phyloP scores from a whole-genome alignment of 2,329 filamentous ascomycete species.

The Didymella lethalis region DNA sequence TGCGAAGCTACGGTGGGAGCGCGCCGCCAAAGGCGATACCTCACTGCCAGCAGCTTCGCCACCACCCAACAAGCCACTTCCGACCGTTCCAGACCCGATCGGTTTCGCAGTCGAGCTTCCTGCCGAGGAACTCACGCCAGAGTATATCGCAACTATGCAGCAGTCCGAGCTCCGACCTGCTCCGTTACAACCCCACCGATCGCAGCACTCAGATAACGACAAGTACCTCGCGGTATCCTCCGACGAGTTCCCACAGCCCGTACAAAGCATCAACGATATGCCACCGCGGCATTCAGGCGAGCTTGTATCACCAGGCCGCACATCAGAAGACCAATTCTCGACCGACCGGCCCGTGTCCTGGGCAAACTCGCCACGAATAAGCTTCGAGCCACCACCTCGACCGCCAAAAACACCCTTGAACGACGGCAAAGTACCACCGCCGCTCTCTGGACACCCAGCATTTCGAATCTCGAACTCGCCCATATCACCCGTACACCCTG shows the following conservation, averaged over 20 bases:
- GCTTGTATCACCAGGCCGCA: slow-evolving; percentile 64
- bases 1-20: slow-evolving; percentile 73
- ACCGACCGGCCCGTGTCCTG: slow-evolving; percentile 32
- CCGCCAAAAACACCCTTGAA: slow-evolving; percentile 53
- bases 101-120: slow-evolving; percentile 66
- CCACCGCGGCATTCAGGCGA: slow-evolving; percentile 62
- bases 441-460: slow-evolving; percentile 20
- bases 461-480: slow-evolving; percentile 12
- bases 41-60: slow-evolving; percentile 32
- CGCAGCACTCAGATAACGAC: slow-evolving; percentile 52
- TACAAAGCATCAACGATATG: slow-evolving; percentile 41
- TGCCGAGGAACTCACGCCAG: slow-evolving; percentile 59
- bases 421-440: slow-evolving; percentile 29
- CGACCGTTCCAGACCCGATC: slow-evolving; percentile 51
- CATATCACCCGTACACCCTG: slow-evolving; percentile 9
- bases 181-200: slow-evolving; percentile 39
- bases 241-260: slow-evolving; percentile 64
- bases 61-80: slow-evolving; percentile 46
- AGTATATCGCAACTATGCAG: slow-evolving; percentile 39
- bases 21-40: slow-evolving; percentile 48
- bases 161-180: slow-evolving; percentile 47
- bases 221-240: slow-evolving; percentile 65
- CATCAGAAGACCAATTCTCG: slow-evolving; percentile 44
- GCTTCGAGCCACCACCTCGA: slow-evolving; percentile 48
- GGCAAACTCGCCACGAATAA: slow-evolving; percentile 39